Conservation (phyloP, 2,329 filamentous ascomycete species). For the Epichloe elymi region DNA sequence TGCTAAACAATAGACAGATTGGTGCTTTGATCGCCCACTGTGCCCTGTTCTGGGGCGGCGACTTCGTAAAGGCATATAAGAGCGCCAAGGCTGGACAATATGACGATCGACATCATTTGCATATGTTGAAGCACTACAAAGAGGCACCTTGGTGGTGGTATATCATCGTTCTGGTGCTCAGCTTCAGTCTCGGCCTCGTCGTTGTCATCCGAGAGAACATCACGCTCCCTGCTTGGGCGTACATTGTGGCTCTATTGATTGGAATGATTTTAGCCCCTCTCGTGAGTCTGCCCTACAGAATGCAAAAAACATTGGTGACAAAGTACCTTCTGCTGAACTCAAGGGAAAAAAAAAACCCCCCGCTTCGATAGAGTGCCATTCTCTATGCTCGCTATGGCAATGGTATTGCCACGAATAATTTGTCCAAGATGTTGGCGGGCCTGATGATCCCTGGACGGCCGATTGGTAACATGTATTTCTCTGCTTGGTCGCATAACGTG, state of each 20-base stretch:
- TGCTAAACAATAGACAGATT: slow-evolving; percentile 24
- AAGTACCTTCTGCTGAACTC: neutral
- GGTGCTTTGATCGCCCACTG: slow-evolving; percentile 40
- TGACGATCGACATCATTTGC: slow-evolving; percentile 36
- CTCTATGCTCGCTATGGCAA: slow-evolving; percentile 40
- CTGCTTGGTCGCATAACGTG: slow-evolving; percentile 45
- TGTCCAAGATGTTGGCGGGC: slow-evolving; percentile 44
- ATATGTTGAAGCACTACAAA: slow-evolving; percentile 40
- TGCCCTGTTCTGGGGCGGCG: slow-evolving; percentile 41
- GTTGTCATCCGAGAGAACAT: slow-evolving; percentile 23
- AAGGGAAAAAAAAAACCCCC: no score
- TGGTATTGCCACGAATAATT: slow-evolving; percentile 29
- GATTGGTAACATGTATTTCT: slow-evolving; percentile 45
- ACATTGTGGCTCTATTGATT: slow-evolving; percentile 20
- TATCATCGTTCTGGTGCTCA: slow-evolving; percentile 15
- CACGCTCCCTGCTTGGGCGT: slow-evolving; percentile 23
- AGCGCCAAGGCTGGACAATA: slow-evolving; percentile 18
- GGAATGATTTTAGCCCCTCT: slow-evolving; percentile 6
- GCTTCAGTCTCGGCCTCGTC: slow-evolving; percentile 21
- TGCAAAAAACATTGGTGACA: neutral
- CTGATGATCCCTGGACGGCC: slow-evolving; percentile 36
- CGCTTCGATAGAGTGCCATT: slow-evolving; percentile 32
- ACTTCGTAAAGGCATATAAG: slow-evolving; percentile 33
- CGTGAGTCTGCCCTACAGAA: neutral
- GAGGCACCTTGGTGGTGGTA: slow-evolving; percentile 29